Evolutionary conservation across 495 filamentous ascomycete species (phyloP).

Genomic region (Tuber brumale): DNA sequence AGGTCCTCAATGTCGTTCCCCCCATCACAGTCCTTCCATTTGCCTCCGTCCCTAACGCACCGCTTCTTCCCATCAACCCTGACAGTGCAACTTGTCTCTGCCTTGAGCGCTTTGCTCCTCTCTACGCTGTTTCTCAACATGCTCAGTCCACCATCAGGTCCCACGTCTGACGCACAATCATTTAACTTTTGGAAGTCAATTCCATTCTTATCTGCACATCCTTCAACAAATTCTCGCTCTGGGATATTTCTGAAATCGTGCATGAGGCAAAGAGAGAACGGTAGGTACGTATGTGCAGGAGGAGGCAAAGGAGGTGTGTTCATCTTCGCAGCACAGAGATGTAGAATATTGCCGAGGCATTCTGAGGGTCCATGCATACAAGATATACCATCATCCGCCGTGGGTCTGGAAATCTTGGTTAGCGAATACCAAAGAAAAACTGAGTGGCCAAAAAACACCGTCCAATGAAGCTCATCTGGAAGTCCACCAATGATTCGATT

Average conservation of each 20-base stretch:
- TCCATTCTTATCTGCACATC: slow-evolving; percentile 82
- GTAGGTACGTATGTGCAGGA: slow-evolving; percentile 76
- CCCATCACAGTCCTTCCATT: slow-evolving; percentile 72
- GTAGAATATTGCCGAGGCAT: slow-evolving; percentile 89
- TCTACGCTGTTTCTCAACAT: slow-evolving; percentile 72
- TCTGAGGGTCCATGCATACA: slow-evolving; percentile 88
- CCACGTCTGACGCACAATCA: slow-evolving; percentile 56
- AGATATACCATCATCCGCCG: slow-evolving; percentile 55
- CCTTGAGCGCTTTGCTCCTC: slow-evolving; percentile 57
- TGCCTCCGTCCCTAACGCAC: slow-evolving; percentile 73
- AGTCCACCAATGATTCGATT: slow-evolving; percentile 76
- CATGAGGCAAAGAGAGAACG: slow-evolving; percentile 83
- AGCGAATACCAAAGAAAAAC: not conserved
- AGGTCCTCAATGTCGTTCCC: slow-evolving; percentile 66
- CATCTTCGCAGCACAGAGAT: slow-evolving; percentile 76
- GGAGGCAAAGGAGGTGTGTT: slow-evolving; percentile 50
- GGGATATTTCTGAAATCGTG: slow-evolving; percentile 68
- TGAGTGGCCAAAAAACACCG: slow-evolving; percentile 48
- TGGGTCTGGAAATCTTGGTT: slow-evolving; percentile 1
- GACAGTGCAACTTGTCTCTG: slow-evolving; percentile 82
- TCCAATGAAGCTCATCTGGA: slow-evolving; percentile 84
- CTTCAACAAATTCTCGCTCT: slow-evolving; percentile 62
- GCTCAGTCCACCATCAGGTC: slow-evolving; percentile 60
- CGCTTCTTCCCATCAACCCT: slow-evolving; percentile 68
- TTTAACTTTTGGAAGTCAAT: slow-evolving; percentile 80